A percentile compares a stretch with the other conserved stretches of the same genome.
Evolutionary conservation across 352 stramenopile genomes (phyloP).

Genomic region (Globisporangium irregulare): DNA sequence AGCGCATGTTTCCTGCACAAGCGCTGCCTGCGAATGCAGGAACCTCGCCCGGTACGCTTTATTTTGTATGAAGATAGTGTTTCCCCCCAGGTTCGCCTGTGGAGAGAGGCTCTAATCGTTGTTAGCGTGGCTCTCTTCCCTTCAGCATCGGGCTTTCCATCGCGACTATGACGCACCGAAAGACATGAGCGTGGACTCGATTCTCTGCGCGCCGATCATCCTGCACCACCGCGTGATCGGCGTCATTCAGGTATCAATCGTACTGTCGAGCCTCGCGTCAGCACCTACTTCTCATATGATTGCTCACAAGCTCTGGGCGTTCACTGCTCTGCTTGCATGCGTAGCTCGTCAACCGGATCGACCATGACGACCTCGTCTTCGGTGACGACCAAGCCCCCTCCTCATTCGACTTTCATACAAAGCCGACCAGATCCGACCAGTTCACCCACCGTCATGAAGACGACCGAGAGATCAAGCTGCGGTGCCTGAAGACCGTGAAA

Average conservation of each 20-base stretch:
- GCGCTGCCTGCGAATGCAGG: slow-evolving; percentile 58
- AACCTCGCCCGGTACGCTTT: slow-evolving; percentile 35
- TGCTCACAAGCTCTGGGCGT: too few relatives aligned
- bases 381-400: slow-evolving; percentile 1
- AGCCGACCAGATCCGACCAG: not conserved
- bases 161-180: slow-evolving; percentile 60
- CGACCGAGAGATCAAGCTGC: slow-evolving; percentile 37
- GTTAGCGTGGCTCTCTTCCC: not conserved
- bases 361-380: slow-evolving; percentile 20
- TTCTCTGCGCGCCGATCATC: slow-evolving; percentile 51
- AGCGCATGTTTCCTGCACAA: slow-evolving; percentile 56
- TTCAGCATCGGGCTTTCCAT: slow-evolving; percentile 52
- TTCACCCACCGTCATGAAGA: slow-evolving; percentile 17
- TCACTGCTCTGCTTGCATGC: too few relatives aligned
- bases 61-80: too few relatives aligned
- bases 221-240: slow-evolving; percentile 52
- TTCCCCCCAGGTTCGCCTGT: not conserved
- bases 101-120: not conserved
- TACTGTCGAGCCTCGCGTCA: not conserved
- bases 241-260: slow-evolving; percentile 39
- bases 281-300: not conserved
- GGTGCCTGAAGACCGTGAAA: slow-evolving; percentile 29
- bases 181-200: slow-evolving; percentile 47
- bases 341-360: slow-evolving; percentile 54
- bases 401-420: not conserved